Evolutionary conservation across 306 rosid genomes (phyloP), one percentile per base, ranked within the genome.

Genomic region (Medicago ruthenica): DNA sequence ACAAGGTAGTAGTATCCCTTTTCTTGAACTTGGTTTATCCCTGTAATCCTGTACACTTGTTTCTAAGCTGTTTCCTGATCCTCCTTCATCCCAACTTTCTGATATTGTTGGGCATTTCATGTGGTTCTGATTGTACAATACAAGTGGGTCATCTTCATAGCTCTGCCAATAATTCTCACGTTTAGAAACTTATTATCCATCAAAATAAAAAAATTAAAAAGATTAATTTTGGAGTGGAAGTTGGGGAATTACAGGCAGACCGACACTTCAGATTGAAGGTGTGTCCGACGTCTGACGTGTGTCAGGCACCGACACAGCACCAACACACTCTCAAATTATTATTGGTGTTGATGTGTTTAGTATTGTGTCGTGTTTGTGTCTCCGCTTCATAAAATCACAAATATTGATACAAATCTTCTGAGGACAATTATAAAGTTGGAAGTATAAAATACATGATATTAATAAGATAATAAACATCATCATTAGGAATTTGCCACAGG

Each of bases 1-100:
- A 78, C 75, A 84, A 87, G 81, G 80, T 36, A 85, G 9, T 22
- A 22, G 39, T 12, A 51, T 45, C 95, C 96, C 80, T 87, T 90
- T 90, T 63, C 91, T 82, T 75, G 95, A 88, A 71, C 89, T 51
- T 37, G 96, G 81, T 75, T 79, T 86, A 54, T 89, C 92, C 83
- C 77, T 89, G 75, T 86, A 86, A 62, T 88, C 84, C 53, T 90
- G 80, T 6, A 71, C 55, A 47, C 68, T 62, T 7, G 82, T 79
- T 76, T 88, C 95, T 73, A 69, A 80, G 77, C 76, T 67, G 75
- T 81, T 81, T 74, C 80, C 85, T 47, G 67, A 61, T 61, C 80
- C 87, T 82, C 86, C 93, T 14, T 85, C 97, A 79, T 92, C 90
- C 98, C 97, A 92, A 77, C 85, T 84, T 80, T 88, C 97, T 20